Base-by-base conservation (phyloP, 768 basidiomycete genomes). In the Lepiota brunneoincarnata region DNA sequence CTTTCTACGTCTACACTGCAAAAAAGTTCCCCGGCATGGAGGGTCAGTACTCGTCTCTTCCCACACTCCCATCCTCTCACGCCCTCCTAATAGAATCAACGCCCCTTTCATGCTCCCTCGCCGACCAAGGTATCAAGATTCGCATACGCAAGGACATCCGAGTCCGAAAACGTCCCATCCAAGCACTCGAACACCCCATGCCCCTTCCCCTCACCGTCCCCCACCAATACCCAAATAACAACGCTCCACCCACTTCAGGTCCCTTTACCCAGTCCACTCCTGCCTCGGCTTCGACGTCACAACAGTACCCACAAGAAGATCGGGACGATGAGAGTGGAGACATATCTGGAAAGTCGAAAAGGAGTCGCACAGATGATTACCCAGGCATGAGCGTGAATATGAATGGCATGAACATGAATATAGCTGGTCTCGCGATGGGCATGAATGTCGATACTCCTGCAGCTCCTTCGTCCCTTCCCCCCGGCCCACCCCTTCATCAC, bases 1-100 rank as follows among this genome's bases (percentile, higher is more conserved):
- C 90, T 0, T 98, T 98, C 70, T 93, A 94, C 58, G 95, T 97
- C 10, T 97, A 93, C 67, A 93, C 93, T 0, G 91, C 93, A 14
- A 97, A 97, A 79, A 93, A 94, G 70, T 97, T 96, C 66, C 93
- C 94, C 0, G 93, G 94, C 21, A 95, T 95, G 91, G 91, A 93
- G 77, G 87, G 93, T 91, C 59, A 21, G 83, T 49, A 31, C 20
- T 18, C 34, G 23, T 20, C 45, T 28, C 17, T 17, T 36, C 37
- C 18, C n/a, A 17, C 35, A 23, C 28, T 34, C 18, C 42, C 36
- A 26, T 48, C 43, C 41, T 36, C 43, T 39, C 58, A 62, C 24
- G 59, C 36, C 15, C 23, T 20, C 42, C 37, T n/a, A n/a, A 37
- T 66, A 93, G 93, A 93, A 70, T 93, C 91, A 3, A 94, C 93